Conservation (phyloP, 805 yeast genomes). For the Candida ulmi region DNA sequence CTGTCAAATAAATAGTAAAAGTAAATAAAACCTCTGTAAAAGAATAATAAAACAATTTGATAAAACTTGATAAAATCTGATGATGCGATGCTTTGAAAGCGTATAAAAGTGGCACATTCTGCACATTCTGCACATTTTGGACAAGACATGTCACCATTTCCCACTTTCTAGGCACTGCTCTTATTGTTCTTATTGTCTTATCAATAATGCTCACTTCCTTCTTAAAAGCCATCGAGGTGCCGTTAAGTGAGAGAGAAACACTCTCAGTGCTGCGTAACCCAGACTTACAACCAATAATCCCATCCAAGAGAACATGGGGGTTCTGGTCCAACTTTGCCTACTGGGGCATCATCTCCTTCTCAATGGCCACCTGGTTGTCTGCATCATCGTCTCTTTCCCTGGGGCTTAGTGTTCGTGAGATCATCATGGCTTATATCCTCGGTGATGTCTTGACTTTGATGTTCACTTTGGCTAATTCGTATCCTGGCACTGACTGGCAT, state of each 20-base stretch:
- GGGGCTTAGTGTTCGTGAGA: slow-evolving; percentile 40
- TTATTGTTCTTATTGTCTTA: background rate
- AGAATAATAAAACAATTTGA: no score
- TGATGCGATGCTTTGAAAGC: no score
- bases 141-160: no score
- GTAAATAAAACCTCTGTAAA: no score
- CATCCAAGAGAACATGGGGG: slow-evolving; percentile 31
- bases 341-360: slow-evolving; percentile 40
- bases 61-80: no score
- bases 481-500: slow-evolving; percentile 45
- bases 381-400: slow-evolving; percentile 39
- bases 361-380: slow-evolving; percentile 40
- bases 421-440: slow-evolving; percentile 36
- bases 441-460: slow-evolving; percentile 40
- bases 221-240: slow-evolving; percentile 24
- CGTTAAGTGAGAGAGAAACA: slow-evolving; percentile 25
- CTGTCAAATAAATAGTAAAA: no score
- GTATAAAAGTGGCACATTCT: no score
- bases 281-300: slow-evolving; percentile 21
- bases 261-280: slow-evolving; percentile 27
- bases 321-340: slow-evolving; percentile 35
- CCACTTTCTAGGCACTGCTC: no score
- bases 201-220: background rate
- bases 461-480: slow-evolving; percentile 40
- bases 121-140: no score